Conservation (phyloP, 371 early-diverging fungal genomes). For the Haplosporangium sp. region DNA sequence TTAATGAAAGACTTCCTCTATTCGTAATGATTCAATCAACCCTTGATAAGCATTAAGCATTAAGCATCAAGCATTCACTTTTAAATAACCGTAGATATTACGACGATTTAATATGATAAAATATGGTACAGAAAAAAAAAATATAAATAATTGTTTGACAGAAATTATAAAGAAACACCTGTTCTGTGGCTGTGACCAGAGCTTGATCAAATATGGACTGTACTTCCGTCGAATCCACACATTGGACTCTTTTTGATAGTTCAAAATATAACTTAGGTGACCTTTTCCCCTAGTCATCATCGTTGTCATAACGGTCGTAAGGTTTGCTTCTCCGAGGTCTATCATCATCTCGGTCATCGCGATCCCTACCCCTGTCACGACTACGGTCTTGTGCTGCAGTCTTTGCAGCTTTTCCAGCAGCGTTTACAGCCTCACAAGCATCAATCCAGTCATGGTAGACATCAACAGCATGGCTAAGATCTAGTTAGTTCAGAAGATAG, state of each 20-base stretch:
- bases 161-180: no score
- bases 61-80: no score
- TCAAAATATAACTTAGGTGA: no score
- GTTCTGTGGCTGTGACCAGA: neutral
- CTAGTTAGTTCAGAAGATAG: slow-evolving; percentile 28
- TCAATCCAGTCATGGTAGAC: slow-evolving; percentile 91
- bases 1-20: no score
- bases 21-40: no score
- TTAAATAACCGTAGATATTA: no score
- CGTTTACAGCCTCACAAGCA: slow-evolving; percentile 77
- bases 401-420: slow-evolving; percentile 47
- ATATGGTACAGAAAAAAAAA: neutral
- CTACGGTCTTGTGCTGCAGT: slow-evolving; percentile 40
- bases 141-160: neutral
- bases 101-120: no score
- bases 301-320: slow-evolving; percentile 35
- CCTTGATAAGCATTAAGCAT: no score
- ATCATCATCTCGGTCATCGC: slow-evolving; percentile 40
- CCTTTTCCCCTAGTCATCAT: slow-evolving; percentile 21
- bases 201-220: neutral
- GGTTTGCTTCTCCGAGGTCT: slow-evolving; percentile 23
- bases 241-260: no score
- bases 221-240: no score
- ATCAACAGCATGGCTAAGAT: slow-evolving; percentile 83
- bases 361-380: slow-evolving; percentile 30